phyloP scores from a whole-genome alignment of 2,329 filamentous ascomycete genomes.

The Graphiopsis chlorocephala region DNA sequence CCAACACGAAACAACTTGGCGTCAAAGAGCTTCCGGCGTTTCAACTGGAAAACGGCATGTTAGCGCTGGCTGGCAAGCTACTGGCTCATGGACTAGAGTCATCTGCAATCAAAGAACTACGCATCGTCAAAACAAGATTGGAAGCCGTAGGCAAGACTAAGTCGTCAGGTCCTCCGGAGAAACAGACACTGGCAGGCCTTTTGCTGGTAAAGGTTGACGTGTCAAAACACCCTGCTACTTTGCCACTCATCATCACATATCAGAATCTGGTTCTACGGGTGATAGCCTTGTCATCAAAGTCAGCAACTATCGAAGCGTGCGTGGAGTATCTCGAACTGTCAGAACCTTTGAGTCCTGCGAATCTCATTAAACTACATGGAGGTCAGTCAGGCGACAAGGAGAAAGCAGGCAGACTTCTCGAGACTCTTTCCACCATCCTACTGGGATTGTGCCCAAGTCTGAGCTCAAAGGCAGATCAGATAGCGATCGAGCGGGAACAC shows the following conservation, averaged over 20 bases:
- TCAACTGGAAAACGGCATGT: conserved; percentile 72
- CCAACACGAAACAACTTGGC: conserved; percentile 52
- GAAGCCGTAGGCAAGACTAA: conserved; percentile 39
- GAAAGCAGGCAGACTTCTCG: conserved; percentile 65
- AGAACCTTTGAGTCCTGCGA: conserved; percentile 56
- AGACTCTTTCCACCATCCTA: conserved; percentile 63
- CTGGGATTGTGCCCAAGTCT: conserved; percentile 66
- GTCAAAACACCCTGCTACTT: conserved; percentile 28
- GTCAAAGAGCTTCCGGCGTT: conserved; percentile 58
- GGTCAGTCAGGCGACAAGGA: conserved; percentile 46
- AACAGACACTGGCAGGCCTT: conserved; percentile 56
- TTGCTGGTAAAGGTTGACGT: conserved; percentile 56
- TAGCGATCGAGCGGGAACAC: conserved; percentile 53
- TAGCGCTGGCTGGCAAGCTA: conserved; percentile 65
- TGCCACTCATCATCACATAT: conserved; percentile 60
- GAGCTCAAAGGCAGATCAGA: conserved; percentile 60
- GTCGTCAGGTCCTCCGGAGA: conserved; percentile 23
- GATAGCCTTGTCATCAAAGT: conserved; percentile 59
- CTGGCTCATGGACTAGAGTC: conserved; percentile 63
- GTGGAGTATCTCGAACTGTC: conserved; percentile 55
- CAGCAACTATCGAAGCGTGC: conserved; percentile 57
- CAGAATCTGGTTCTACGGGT: conserved; percentile 66
- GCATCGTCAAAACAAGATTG: conserved; percentile 62
- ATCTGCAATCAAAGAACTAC: conserved; percentile 67
- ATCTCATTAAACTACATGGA: conserved; percentile 52